phyloP scores from a whole-genome alignment of 2,329 filamentous ascomycete species.

The Clarireedia hainanense region DNA sequence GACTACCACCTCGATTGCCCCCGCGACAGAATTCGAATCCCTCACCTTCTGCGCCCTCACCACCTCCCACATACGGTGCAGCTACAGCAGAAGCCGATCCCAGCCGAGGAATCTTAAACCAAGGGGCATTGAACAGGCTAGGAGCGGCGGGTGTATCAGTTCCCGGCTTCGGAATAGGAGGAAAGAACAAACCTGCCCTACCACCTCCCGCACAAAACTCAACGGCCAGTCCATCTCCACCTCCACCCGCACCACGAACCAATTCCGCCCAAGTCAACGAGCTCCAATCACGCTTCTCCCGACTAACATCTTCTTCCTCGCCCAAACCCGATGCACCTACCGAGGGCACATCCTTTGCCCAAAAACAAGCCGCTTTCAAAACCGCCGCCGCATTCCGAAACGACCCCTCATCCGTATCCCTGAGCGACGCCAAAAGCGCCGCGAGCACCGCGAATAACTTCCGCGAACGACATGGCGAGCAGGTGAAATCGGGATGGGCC shows the following conservation, averaged over 20 bases:
- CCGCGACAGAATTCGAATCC: slow-evolving; percentile 34
- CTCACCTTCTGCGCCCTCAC: slow-evolving; percentile 32
- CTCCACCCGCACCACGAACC: slow-evolving; percentile 10
- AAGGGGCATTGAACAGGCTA: slow-evolving; percentile 46
- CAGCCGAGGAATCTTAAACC: slow-evolving; percentile 29
- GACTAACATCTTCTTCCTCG: slow-evolving; percentile 22
- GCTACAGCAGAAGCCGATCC: slow-evolving; percentile 22
- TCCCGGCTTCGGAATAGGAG: slow-evolving; percentile 55
- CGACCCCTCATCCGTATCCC: slow-evolving; percentile 43
- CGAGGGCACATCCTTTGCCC: slow-evolving; percentile 42
- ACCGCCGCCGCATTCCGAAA: slow-evolving; percentile 43
- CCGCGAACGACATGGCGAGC: slow-evolving; percentile 50
- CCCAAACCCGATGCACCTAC: slow-evolving; percentile 25
- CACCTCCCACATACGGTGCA: slow-evolving; percentile 32
- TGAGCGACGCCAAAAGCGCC: slow-evolving; percentile 41
- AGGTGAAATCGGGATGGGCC: slow-evolving; percentile 46
- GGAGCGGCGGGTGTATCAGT: slow-evolving; percentile 57
- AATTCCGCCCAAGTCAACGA: slow-evolving; percentile 26
- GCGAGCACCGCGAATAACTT: slow-evolving; percentile 50
- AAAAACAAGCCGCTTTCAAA: slow-evolving; percentile 46
- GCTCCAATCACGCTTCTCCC: slow-evolving; percentile 30
- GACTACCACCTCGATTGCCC: slow-evolving; percentile 53
- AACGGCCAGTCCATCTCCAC: slow-evolving; percentile 12
- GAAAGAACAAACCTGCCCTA: slow-evolving; percentile 29
- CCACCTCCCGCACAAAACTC: slow-evolving; percentile 13